Base-by-base conservation (phyloP, 805 yeast species). In the Nakazawaea pomicola region DNA sequence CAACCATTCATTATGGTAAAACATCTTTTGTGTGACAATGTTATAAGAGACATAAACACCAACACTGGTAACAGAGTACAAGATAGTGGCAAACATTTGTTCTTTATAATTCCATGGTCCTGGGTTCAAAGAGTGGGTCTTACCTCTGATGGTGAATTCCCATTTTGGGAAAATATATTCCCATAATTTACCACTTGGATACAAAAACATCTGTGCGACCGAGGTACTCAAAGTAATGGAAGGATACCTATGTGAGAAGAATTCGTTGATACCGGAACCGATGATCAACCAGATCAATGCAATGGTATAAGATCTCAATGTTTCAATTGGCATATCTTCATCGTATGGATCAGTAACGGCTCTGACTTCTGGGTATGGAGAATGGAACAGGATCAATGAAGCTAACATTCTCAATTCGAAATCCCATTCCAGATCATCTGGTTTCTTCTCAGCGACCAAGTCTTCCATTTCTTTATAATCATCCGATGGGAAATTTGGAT, bases 21-120 rank as follows among this genome's bases (percentile, higher is more conserved):
- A 62, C 28, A 58, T 51, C 32, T 53, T 48, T 46, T 62, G 65
- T 10, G 60, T 54, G 14, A 55, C 50, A 29, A 62, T 57, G 24
- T 67, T 67, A 15, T 41, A 58, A 48, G 52, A 47, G 50, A 70
- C 71, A 57, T 59, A 41, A 35, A 54, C 49, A 38, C 49, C 48
- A 30, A 60, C 48, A 29, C 53, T 52, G 33, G 65, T 62, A 20
- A 65, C 63, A 30, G 64, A 59, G 40, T 63, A 61, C 40, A 66
- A 55, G 27, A 68, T 46, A 48, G 86, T 74, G 2, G 81, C 64
- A 44, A 81, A 66, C 79, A 78, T 76, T 55, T 80, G 87, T 51
- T 80, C 86, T 53, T 80, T 80, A 48, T 57, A 64, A 18, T 67
- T 62, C 81, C 83, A 81, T 8, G 82, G 80, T 9, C 85, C 83